These are phyloP conservation scores for Cystofilobasidium macerans DNA, from an alignment of 768 basidiomycete genomes.

Conservation along the genomic window DNA sequence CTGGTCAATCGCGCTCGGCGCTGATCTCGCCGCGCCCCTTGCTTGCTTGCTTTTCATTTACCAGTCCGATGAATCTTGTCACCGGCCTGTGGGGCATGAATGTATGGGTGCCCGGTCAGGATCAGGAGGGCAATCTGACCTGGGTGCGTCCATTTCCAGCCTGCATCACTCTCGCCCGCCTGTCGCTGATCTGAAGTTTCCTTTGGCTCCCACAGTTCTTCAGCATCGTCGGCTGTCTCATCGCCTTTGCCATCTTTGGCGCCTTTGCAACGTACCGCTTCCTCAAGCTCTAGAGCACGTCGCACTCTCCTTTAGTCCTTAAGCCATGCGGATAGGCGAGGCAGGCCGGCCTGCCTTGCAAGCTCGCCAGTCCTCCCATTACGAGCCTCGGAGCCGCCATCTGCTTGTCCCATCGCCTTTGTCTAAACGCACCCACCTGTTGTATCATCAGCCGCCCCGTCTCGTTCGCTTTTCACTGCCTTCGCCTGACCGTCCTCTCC, in stretches of 20 bases:
- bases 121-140: slow-evolving; percentile 37
- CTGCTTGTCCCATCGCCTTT: too few relatives aligned
- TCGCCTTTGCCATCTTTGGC: slow-evolving; percentile 68
- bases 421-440: too few relatives aligned
- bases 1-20: background rate
- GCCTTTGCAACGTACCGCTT: slow-evolving; percentile 30
- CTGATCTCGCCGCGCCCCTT: background rate
- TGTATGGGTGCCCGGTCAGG: slow-evolving; percentile 71
- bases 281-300: slow-evolving; percentile 4
- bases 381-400: too few relatives aligned
- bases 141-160: slow-evolving; percentile 29
- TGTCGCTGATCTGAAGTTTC: slow-evolving; percentile 31
- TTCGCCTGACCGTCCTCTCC: too few relatives aligned
- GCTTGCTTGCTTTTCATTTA: background rate
- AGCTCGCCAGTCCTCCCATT: too few relatives aligned
- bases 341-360: too few relatives aligned
- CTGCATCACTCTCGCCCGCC: slow-evolving; percentile 29
- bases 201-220: slow-evolving; percentile 63
- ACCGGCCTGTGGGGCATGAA: slow-evolving; percentile 88
- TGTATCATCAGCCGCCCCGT: too few relatives aligned
- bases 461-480: too few relatives aligned
- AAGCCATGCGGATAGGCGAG: too few relatives aligned
- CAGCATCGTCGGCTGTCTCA: slow-evolving; percentile 68
- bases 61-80: slow-evolving; percentile 56
- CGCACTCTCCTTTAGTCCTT: too few relatives aligned